These are phyloP conservation scores for Fusarium metavorans DNA, from an alignment of 2,329 filamentous ascomycete species.

Conservation along the genomic window DNA sequence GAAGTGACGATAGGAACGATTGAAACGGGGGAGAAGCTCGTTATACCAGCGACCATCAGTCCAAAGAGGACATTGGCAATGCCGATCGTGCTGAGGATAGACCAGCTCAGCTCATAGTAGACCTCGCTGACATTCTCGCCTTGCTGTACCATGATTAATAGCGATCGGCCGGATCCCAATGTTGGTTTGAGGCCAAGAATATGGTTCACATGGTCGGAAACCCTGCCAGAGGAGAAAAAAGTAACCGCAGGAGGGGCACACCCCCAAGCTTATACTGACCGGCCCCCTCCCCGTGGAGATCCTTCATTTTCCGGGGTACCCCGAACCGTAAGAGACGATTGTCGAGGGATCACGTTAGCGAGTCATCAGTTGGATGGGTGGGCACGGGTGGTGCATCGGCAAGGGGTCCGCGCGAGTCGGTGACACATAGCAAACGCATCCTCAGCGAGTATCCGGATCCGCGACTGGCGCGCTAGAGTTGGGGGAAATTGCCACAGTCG, in stretches of 20 bases:
- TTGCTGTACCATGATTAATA: slow-evolving; percentile 14
- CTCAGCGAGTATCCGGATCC: not conserved
- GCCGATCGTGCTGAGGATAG: slow-evolving; percentile 59
- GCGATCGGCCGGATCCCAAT: not conserved
- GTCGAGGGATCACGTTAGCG: not conserved
- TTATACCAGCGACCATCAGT: slow-evolving; percentile 54
- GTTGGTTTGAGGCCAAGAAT: not conserved
- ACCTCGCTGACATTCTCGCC: slow-evolving; percentile 16
- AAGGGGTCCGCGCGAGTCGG: not conserved
- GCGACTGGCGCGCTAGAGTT: slow-evolving; percentile 12
- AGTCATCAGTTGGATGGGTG: not conserved
- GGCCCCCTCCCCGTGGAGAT: not conserved
- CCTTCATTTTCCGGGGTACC: slow-evolving; percentile 6
- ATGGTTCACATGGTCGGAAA: not conserved
- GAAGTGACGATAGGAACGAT: slow-evolving; percentile 56
- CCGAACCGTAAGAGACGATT: not conserved
- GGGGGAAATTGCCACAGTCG: not conserved
- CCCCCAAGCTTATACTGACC: not conserved
- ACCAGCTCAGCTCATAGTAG: slow-evolving; percentile 59
- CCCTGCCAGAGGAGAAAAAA: not conserved
- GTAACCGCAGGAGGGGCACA: not conserved
- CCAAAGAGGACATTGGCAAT: slow-evolving; percentile 55
- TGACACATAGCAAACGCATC: not conserved
- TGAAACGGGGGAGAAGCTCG: slow-evolving; percentile 52
- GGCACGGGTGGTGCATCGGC: not conserved